phyloP scores from a whole-genome alignment of 2,329 filamentous ascomycete genomes.

The Aspergillus neotritici region DNA sequence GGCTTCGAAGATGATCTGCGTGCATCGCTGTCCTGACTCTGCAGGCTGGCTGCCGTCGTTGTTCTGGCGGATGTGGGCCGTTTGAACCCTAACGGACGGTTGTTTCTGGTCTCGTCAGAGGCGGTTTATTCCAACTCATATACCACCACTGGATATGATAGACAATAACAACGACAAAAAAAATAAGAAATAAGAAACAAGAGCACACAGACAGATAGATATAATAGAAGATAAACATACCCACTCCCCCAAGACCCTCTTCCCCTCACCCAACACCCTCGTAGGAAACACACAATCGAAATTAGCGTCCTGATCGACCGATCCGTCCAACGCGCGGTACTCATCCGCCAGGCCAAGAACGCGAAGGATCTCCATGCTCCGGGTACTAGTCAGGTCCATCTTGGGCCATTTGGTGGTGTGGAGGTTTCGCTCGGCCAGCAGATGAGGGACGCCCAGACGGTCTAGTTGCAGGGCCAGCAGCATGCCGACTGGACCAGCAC shows the following conservation, averaged over 20 bases:
- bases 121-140: too few relatives aligned
- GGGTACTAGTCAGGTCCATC: slow-evolving; percentile 35
- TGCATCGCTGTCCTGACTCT: slow-evolving; percentile 30
- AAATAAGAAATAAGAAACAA: too few relatives aligned
- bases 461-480: slow-evolving; percentile 18
- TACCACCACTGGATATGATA: too few relatives aligned
- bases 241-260: slow-evolving; percentile 1
- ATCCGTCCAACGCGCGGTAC: slow-evolving; percentile 14
- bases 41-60: slow-evolving; percentile 31
- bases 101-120: too few relatives aligned
- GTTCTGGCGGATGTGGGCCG: slow-evolving; percentile 14
- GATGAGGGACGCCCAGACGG: slow-evolving; percentile 13
- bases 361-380: slow-evolving; percentile 33
- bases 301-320: slow-evolving; percentile 4
- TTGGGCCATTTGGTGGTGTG: slow-evolving; percentile 35
- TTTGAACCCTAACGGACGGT: slow-evolving; percentile 9
- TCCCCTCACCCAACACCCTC: not conserved
- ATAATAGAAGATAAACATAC: too few relatives aligned
- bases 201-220: too few relatives aligned
- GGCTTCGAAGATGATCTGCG: slow-evolving; percentile 30
- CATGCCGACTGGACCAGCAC: slow-evolving; percentile 24
- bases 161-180: too few relatives aligned
- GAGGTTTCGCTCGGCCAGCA: slow-evolving; percentile 23
- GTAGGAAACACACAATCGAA: slow-evolving; percentile 8
- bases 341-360: slow-evolving; percentile 25